Percentiles rank a stretch among this genome's conserved stretches.
These are phyloP conservation scores for Rhodomyrtus tomentosa DNA, from an alignment of 345 rosid species.

Conservation along the genomic window DNA sequence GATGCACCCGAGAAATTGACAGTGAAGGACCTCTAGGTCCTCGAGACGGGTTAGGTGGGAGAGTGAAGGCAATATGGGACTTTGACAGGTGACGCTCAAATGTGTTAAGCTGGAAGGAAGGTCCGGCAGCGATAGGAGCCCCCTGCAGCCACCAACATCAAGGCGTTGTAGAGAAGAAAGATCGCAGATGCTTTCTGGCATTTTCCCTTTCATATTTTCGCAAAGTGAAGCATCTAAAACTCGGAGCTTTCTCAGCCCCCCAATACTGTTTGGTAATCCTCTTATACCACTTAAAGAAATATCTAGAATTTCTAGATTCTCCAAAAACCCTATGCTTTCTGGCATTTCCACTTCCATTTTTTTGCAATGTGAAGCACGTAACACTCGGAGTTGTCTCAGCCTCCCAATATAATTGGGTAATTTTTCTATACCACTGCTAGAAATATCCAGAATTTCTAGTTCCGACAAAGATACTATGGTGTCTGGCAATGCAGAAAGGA, in stretches of 20 bases:
- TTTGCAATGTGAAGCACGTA: accelerated
- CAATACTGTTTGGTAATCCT: not conserved
- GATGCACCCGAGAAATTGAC: not conserved
- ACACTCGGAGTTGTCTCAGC: not conserved
- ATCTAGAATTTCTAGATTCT: not conserved
- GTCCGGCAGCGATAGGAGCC: not conserved
- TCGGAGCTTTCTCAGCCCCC: not conserved
- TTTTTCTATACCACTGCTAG: not conserved
- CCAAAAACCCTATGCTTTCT: not conserved
- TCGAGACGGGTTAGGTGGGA: not conserved
- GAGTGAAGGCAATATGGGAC: not conserved
- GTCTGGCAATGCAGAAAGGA: not conserved
- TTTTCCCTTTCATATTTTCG: not conserved
- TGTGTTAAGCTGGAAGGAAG: not conserved
- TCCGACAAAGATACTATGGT: not conserved
- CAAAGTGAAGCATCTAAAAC: accelerated
- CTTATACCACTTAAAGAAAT: accelerated
- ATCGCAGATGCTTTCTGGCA: not conserved
- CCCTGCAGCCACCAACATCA: accelerated
- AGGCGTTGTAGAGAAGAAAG: not conserved
- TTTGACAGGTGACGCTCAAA: not conserved
- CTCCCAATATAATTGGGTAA: not conserved
- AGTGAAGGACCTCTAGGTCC: accelerated
- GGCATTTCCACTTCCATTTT: too few relatives aligned
- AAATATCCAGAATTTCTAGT: not conserved